Conservation (phyloP, 495 filamentous ascomycete species). For the Aspergillus cavernicola region DNA sequence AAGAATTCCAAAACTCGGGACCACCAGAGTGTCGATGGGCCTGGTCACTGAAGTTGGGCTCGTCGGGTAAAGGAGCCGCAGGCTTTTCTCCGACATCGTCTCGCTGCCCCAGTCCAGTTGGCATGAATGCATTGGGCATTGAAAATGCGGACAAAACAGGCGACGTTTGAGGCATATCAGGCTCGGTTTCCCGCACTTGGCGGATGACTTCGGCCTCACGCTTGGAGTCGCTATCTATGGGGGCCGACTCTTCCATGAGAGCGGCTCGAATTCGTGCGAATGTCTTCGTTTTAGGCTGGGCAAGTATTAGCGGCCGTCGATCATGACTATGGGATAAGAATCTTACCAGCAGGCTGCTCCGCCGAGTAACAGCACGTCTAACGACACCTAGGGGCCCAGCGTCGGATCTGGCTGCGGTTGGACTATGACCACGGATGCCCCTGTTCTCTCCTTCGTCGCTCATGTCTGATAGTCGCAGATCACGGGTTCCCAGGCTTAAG, state of each 20-base stretch:
- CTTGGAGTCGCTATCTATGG: conserved; percentile 81
- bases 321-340: neutral
- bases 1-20: conserved; percentile 75
- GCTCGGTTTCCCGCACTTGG: conserved; percentile 78
- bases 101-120: conserved; percentile 41
- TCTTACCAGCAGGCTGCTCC: conserved; percentile 82
- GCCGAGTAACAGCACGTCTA: conserved; percentile 69
- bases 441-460: conserved; percentile 71
- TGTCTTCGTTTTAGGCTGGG: conserved; percentile 90
- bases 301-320: conserved; percentile 10
- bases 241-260: conserved; percentile 79
- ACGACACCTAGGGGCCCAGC: conserved; percentile 49
- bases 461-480: conserved; percentile 79
- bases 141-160: conserved; percentile 35
- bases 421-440: conserved; percentile 43
- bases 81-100: conserved; percentile 59
- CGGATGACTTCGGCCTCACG: conserved; percentile 93
- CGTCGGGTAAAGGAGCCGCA: conserved; percentile 41
- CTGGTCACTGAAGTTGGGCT: conserved; percentile 68
- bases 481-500: conserved; percentile 79
- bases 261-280: conserved; percentile 91
- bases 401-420: conserved; percentile 35
- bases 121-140: conserved; percentile 48
- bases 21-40: conserved; percentile 67
- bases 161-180: conserved; percentile 38